phyloP scores from a whole-genome alignment of 306 rosid genomes.

The Hippophae gyantsensis region DNA sequence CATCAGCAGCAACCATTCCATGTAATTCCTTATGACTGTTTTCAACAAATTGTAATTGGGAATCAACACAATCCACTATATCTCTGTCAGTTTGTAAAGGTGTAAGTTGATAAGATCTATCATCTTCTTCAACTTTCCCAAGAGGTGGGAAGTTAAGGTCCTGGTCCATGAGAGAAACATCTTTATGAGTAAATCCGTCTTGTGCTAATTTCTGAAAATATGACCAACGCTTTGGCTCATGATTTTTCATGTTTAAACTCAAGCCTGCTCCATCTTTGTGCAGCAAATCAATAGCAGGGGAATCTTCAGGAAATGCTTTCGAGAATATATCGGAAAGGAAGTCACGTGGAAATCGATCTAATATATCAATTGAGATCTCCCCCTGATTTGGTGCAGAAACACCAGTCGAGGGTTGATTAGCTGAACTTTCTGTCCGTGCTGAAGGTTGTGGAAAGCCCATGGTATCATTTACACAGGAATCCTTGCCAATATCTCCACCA shows the following conservation, averaged over 20 bases:
- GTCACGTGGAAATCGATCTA: conserved; percentile 56
- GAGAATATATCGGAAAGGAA: conserved; percentile 48
- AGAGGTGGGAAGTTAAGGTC: conserved; percentile 49
- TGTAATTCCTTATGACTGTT: conserved; percentile 31
- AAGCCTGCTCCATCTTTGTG: conserved; percentile 43
- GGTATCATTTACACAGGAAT: conserved; percentile 14
- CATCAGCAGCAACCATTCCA: conserved; percentile 28
- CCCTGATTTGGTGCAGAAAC: conserved; percentile 35
- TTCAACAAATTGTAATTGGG: conserved; percentile 40
- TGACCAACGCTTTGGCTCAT: conserved; percentile 70
- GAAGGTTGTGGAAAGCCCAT: conserved; percentile 15
- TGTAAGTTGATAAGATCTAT: conserved; percentile 39
- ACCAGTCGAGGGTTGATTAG: conserved; percentile 24
- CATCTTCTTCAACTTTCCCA: conserved; percentile 28
- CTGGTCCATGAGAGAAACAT: conserved; percentile 71
- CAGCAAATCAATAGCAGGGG: conserved; percentile 33
- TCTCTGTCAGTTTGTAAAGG: conserved; percentile 45
- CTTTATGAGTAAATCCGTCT: conserved; percentile 47
- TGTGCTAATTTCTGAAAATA: conserved; percentile 72
- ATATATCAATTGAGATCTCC: conserved; percentile 52
- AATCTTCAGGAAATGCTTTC: conserved; percentile 32
- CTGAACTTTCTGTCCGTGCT: conserved; percentile 20
- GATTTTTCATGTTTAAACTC: conserved; percentile 69
- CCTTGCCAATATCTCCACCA: conserved; percentile 31
- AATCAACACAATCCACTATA: conserved; percentile 31